phyloP scores from a whole-genome alignment of 495 filamentous ascomycete species.

The Trichoderma reesei region DNA sequence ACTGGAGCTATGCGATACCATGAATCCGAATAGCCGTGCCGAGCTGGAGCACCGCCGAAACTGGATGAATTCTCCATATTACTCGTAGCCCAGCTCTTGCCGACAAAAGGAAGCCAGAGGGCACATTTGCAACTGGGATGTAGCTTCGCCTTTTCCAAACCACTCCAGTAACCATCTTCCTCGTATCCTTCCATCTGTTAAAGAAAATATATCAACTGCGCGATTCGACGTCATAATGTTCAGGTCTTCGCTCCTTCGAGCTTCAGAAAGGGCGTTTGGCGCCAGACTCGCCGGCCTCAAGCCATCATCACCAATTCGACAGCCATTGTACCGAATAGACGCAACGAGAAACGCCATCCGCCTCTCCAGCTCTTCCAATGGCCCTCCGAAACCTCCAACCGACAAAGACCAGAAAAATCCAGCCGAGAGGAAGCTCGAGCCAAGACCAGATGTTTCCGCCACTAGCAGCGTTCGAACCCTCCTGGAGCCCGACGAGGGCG shows the following conservation, averaged over 20 bases:
- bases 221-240: background rate
- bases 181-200: no score
- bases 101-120: no score
- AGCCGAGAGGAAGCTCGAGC: constrained; percentile 39
- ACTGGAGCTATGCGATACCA: background rate
- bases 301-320: background rate
- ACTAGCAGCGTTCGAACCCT: constrained; percentile 47
- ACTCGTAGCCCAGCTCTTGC: no score
- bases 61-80: no score
- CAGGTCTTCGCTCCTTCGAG: background rate
- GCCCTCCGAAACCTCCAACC: constrained; percentile 16
- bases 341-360: background rate
- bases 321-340: background rate
- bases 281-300: background rate
- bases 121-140: no score
- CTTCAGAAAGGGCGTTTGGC: background rate
- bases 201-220: no score
- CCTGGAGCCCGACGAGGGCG: constrained; percentile 30
- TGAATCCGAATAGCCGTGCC: no score
- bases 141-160: background rate
- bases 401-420: constrained; percentile 45
- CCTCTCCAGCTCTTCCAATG: background rate
- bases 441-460: constrained; percentile 50
- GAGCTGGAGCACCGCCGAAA: no score
- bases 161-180: no score